These are phyloP conservation scores for Suhomyces anneliseae DNA, from an alignment of 1,139 yeast species.

Conservation along the genomic window DNA sequence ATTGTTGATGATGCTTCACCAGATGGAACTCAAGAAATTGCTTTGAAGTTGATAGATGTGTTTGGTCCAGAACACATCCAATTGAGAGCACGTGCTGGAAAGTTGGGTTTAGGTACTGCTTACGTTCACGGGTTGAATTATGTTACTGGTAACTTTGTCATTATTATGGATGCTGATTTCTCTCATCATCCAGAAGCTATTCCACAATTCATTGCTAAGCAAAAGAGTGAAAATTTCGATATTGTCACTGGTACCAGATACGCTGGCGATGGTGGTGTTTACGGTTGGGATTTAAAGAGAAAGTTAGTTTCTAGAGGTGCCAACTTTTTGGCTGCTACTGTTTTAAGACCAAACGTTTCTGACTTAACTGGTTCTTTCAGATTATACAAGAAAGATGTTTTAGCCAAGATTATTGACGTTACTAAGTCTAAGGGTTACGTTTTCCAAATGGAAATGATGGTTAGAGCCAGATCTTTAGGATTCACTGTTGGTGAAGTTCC, in stretches of 20 bases:
- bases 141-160: slow-evolving; percentile 73
- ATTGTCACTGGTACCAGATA: slow-evolving; percentile 87
- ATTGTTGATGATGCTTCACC: slow-evolving; percentile 84
- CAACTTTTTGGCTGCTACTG: slow-evolving; percentile 71
- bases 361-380: slow-evolving; percentile 82
- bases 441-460: slow-evolving; percentile 91
- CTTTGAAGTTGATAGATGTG: slow-evolving; percentile 59
- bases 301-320: slow-evolving; percentile 81
- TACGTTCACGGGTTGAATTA: slow-evolving; percentile 75
- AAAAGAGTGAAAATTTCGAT: slow-evolving; percentile 63
- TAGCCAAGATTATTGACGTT: slow-evolving; percentile 64
- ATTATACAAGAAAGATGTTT: slow-evolving; percentile 69
- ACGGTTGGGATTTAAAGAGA: slow-evolving; percentile 83
- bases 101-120: slow-evolving; percentile 80
- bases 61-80: slow-evolving; percentile 67
- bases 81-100: slow-evolving; percentile 74
- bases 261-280: slow-evolving; percentile 81
- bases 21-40: slow-evolving; percentile 78
- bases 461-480: slow-evolving; percentile 71
- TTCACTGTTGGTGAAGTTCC: slow-evolving; percentile 80
- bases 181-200: slow-evolving; percentile 82
- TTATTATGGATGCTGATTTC: slow-evolving; percentile 86
- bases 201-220: slow-evolving; percentile 72
- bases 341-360: slow-evolving; percentile 70
- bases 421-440: slow-evolving; percentile 81